phyloP scores from a whole-genome alignment of 228 moss, liverwort and hornwort species.

The Sphagnum fallax region DNA sequence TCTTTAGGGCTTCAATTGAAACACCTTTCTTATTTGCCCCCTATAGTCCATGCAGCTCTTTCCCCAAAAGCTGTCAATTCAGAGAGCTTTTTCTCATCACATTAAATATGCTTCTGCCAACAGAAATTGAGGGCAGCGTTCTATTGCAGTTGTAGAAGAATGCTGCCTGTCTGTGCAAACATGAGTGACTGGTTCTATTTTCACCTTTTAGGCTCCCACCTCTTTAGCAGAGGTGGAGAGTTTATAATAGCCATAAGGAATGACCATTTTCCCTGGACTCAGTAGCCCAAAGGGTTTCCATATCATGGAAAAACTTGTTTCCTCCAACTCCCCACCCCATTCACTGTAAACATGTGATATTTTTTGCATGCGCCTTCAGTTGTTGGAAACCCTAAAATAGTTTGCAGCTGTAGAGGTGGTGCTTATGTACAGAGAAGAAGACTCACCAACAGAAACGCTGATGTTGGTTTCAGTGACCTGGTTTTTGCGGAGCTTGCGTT shows the following conservation, averaged over 20 bases:
- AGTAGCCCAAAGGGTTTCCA: neutral
- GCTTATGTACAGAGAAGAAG: neutral
- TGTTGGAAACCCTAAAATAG: no score
- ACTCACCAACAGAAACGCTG: conserved; percentile 58
- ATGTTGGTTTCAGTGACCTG: conserved; percentile 65
- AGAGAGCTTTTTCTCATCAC: no score
- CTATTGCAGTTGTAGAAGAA: no score
- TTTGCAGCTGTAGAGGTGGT: no score
- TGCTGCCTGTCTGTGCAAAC: no score
- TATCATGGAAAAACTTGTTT: neutral
- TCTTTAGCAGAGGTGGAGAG: no score
- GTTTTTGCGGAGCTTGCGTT: conserved; percentile 65
- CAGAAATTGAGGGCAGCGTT: no score
- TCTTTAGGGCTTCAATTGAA: neutral
- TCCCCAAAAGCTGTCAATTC: neutral
- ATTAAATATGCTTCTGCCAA: no score
- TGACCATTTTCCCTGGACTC: neutral
- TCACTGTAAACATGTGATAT: neutral
- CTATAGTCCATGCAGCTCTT: neutral
- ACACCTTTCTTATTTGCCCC: neutral
- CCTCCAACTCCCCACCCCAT: neutral
- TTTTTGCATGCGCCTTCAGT: neutral
- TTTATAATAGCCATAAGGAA: neutral
- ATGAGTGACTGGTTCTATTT: no score
- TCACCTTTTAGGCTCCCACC: no score